Evolutionary conservation across 306 rosid genomes (phyloP).

Genomic region (Adenanthera pavonina): DNA sequence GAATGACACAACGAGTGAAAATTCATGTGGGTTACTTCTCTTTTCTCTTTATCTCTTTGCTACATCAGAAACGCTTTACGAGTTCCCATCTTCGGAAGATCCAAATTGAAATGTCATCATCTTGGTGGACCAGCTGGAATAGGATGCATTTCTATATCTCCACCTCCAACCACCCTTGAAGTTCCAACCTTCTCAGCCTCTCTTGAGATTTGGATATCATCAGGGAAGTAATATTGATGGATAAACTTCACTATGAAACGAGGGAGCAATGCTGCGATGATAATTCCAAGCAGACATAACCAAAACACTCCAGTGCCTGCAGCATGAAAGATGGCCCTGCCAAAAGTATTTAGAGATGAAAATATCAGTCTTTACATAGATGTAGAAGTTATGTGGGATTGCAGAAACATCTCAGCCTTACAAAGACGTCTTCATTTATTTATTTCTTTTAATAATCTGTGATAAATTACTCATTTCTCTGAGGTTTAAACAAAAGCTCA

Average conservation of each 20-base stretch:
- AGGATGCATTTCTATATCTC: slow-evolving; percentile 76
- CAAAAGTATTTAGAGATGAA: slow-evolving; percentile 29
- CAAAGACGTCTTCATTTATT: not conserved
- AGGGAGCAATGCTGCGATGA: slow-evolving; percentile 66
- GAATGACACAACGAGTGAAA: too few relatives aligned
- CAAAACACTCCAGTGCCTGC: slow-evolving; percentile 60
- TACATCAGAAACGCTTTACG: not conserved
- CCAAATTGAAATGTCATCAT: slow-evolving; percentile 23
- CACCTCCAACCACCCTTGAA: slow-evolving; percentile 50
- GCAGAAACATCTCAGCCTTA: slow-evolving; percentile 1
- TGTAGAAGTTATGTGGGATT: not conserved
- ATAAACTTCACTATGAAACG: slow-evolving; percentile 66
- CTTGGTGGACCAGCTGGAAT: slow-evolving; percentile 50
- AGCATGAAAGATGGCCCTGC: slow-evolving; percentile 74
- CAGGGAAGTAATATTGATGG: slow-evolving; percentile 63
- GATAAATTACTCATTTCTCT: too few relatives aligned
- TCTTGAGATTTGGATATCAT: slow-evolving; percentile 83
- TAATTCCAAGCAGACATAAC: slow-evolving; percentile 70
- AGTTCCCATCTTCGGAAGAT: not conserved
- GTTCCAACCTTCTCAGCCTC: slow-evolving; percentile 67
- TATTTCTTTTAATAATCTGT: not conserved
- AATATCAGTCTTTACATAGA: slow-evolving; percentile 19
- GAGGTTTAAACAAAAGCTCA: not conserved
- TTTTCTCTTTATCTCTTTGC: not conserved
- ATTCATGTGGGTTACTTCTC: not conserved